Base-by-base conservation (phyloP, 495 filamentous ascomycete species). In the Cairneyella variabilis region DNA sequence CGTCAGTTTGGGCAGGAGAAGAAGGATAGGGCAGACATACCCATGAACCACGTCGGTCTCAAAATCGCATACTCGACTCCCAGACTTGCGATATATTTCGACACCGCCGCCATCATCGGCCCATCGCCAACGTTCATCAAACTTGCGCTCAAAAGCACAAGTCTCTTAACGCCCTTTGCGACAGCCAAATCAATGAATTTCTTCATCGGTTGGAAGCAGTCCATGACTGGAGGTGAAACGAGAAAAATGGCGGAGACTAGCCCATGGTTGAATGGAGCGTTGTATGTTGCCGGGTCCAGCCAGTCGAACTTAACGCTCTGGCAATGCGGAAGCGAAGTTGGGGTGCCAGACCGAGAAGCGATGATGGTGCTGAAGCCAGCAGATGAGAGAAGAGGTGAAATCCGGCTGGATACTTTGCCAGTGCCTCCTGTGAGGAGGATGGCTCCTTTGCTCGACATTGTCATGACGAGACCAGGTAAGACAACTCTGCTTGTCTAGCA, bases 351-450 rank as follows among this genome's bases (percentile, higher is more conserved):
- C 6, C 70, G 69, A 3, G 75, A 77, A 11, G 73, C 75, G 3
- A 70, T 46, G 10, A 78, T 57, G 40, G 64, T 53, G 14, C 65
- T 66, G 36, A 67, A 44, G 30, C 37, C 32, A 25, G 57, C 42
- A 14, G 54, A 51, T 2, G 66, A 47, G 22, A 77, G 67, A 6
- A 73, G 69, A 7, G 30, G 53, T 22, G 66, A 71, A 18, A 77
- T 64, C 27, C 71, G 69, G 37, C 63, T 62, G 38, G 71, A 69
- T 14, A 76, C 64, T 30, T 74, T 78, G 53, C 76, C 76, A 12
- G 69, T 74, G 45, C 75, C 77, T 39, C 76, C 77, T 2, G 70
- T 63, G 11, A 80, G 54, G 16, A 80, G 65, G 57, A 79, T 55
- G n/a, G 63, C 48, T 36, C 56, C 60, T 36, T 60, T 32, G 12